Evolutionary conservation across 2,329 filamentous ascomycete genomes (phyloP).

Genomic region (Byssothecium circinans): DNA sequence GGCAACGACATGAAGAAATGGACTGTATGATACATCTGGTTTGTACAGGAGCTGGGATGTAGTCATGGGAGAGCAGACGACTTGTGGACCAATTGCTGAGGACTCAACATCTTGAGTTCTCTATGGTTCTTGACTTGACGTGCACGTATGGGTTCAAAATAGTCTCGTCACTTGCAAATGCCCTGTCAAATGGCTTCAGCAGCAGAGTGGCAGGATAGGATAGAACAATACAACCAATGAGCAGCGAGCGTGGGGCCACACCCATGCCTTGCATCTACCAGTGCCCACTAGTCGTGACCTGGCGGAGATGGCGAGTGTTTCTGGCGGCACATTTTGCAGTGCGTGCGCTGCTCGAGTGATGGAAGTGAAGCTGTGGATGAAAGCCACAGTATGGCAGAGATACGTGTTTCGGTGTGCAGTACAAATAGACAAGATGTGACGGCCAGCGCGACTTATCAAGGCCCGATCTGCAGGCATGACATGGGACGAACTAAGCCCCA

Average conservation of each 20-base stretch:
- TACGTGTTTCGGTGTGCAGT: too few relatives aligned
- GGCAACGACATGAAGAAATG: slow-evolving; percentile 1
- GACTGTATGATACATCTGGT: not conserved
- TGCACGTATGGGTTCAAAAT: slow-evolving; percentile 3
- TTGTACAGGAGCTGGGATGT: too few relatives aligned
- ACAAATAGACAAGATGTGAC: too few relatives aligned
- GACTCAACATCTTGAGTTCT: not conserved
- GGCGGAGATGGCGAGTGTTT: not conserved
- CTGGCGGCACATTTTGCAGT: not conserved
- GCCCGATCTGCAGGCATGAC: slow-evolving; percentile 1
- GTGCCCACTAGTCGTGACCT: not conserved
- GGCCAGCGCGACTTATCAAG: slow-evolving; percentile 1
- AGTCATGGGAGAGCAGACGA: not conserved
- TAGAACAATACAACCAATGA: slow-evolving; percentile 8
- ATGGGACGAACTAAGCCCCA: slow-evolving; percentile 1
- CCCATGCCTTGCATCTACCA: not conserved
- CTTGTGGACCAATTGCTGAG: not conserved
- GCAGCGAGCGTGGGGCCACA: slow-evolving; percentile 13
- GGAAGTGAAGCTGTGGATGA: too few relatives aligned
- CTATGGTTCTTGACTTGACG: slow-evolving; percentile 1
- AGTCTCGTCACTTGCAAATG: slow-evolving; percentile 7
- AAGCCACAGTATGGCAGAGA: too few relatives aligned
- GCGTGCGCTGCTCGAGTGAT: too few relatives aligned
- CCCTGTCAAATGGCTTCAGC: slow-evolving; percentile 8
- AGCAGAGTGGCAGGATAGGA: slow-evolving; percentile 14